phyloP scores from a whole-genome alignment of 441 rosid genomes.

The Erysimum cheiri region DNA sequence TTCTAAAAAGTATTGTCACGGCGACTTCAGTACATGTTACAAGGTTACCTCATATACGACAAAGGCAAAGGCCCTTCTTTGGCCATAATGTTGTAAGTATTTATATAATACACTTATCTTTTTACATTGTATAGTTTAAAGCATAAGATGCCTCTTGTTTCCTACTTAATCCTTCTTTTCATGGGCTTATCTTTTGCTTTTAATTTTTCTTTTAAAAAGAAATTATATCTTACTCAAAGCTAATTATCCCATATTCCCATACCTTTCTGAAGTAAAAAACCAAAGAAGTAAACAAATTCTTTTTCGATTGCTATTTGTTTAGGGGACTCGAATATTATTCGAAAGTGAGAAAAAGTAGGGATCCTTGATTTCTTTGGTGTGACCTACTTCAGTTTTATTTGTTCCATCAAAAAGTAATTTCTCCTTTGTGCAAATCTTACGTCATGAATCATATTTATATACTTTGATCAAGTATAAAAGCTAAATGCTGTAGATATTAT shows the following conservation, averaged over 20 bases:
- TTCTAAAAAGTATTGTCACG: neutral
- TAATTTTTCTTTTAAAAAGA: neutral
- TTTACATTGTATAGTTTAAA: constrained; percentile 15
- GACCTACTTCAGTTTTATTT: constrained; percentile 21
- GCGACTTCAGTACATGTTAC: neutral
- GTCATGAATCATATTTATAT: constrained; percentile 25
- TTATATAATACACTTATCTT: neutral
- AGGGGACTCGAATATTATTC: constrained; percentile 22
- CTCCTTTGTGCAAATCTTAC: constrained; percentile 30
- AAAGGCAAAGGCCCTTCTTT: constrained; percentile 16
- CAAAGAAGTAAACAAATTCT: constrained; percentile 28
- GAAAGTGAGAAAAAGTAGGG: constrained; percentile 1
- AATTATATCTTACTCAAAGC: constrained; percentile 26
- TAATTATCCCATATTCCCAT: constrained; percentile 17
- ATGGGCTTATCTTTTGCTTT: constrained; percentile 28
- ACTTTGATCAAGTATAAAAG: constrained; percentile 10
- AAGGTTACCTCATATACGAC: constrained; percentile 14
- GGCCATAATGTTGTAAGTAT: constrained; percentile 17
- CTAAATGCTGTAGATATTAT: neutral
- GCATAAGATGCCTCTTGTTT: constrained; percentile 39
- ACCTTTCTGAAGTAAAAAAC: constrained; percentile 25
- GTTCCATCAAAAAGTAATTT: constrained; percentile 5
- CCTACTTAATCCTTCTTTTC: constrained; percentile 36
- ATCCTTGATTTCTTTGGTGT: constrained; percentile 15
- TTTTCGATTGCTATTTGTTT: constrained; percentile 24